Conservation (phyloP, 345 rosid species). For the Hypericum androsaemum region DNA sequence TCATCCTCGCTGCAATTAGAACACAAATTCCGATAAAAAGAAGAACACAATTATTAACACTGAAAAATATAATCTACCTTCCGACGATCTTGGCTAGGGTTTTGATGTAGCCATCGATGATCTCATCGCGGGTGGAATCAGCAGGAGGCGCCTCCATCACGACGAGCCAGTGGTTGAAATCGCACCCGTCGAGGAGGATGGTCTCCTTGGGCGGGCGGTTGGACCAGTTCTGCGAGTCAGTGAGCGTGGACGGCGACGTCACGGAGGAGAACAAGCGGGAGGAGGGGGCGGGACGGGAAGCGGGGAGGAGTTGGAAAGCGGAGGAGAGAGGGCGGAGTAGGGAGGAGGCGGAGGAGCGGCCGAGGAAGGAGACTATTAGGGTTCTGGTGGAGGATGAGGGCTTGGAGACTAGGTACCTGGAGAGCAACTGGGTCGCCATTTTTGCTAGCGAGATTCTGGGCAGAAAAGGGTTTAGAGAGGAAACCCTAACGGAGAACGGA, state of each 20-base stretch:
- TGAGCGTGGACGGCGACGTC: conserved; percentile 53
- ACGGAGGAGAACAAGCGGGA: conserved; percentile 33
- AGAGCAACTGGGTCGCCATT: too few species aligned
- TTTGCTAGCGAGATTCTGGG: too few species aligned
- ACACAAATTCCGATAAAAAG: not conserved
- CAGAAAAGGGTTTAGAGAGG: too few species aligned
- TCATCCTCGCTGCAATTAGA: conserved; percentile 54
- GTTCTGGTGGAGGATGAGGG: too few species aligned
- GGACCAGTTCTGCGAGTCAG: conserved; percentile 80
- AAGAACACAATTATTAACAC: not conserved
- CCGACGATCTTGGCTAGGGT: conserved; percentile 60
- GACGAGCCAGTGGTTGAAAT: conserved; percentile 92
- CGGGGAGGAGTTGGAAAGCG: not conserved
- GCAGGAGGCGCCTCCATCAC: conserved; percentile 65
- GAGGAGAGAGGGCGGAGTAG: not conserved
- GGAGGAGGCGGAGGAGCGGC: not conserved
- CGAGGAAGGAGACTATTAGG: too few species aligned
- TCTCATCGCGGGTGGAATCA: conserved; percentile 72
- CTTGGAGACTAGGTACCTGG: too few species aligned
- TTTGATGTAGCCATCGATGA: conserved; percentile 65
- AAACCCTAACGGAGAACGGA: too few species aligned
- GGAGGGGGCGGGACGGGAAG: not conserved
- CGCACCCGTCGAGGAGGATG: conserved; percentile 83
- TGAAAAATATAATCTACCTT: conserved; percentile 33
- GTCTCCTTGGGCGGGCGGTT: conserved; percentile 91